Percentiles rank a stretch among this genome's conserved stretches.
Conservation (phyloP, 345 rosid species). For the Populus alba region DNA sequence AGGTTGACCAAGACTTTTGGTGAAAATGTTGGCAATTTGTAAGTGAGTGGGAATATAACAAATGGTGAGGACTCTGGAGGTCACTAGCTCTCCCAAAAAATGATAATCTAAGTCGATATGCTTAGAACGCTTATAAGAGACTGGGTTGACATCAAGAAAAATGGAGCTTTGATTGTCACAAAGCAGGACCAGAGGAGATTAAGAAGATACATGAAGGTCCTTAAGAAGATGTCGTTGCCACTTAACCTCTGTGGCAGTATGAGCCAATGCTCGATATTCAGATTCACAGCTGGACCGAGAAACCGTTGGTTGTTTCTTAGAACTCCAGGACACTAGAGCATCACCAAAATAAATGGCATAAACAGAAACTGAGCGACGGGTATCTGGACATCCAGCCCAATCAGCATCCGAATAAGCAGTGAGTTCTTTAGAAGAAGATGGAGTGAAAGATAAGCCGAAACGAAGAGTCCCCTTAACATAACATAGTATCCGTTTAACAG, state of each 20-base stretch:
- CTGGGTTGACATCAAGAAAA: background rate
- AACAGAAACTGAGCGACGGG: background rate
- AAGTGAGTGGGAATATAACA: background rate
- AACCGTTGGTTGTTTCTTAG: background rate
- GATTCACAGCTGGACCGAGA: background rate
- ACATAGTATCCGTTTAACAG: background rate
- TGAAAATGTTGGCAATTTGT: background rate
- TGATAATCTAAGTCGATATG: background rate
- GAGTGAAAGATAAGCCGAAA: background rate
- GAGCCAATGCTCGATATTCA: background rate
- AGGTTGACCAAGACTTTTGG: background rate
- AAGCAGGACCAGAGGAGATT: background rate
- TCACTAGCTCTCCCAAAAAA: background rate
- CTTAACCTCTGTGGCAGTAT: background rate
- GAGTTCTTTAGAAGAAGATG: background rate
- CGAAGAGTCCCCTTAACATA: background rate
- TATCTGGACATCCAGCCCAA: background rate
- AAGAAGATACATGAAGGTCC: background rate
- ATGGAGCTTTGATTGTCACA: background rate
- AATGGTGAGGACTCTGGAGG: background rate
- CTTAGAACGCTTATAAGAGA: background rate
- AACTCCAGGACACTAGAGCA: background rate
- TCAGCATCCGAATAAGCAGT: background rate
- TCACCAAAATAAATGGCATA: background rate
- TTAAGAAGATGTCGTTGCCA: background rate